phyloP scores from a whole-genome alignment of 768 basidiomycete species.

The Boletus subcaerulescens region DNA sequence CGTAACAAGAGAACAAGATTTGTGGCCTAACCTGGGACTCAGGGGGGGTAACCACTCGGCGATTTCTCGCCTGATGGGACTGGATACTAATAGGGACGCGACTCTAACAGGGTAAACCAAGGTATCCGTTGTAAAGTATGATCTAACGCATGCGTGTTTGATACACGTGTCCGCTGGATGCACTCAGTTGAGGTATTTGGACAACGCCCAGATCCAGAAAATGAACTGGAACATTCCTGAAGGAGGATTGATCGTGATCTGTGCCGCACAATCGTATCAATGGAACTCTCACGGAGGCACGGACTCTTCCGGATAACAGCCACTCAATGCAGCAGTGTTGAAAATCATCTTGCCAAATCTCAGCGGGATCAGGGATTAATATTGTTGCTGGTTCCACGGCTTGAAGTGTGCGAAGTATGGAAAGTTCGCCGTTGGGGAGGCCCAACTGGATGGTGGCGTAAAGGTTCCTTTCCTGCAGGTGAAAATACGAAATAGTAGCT shows the following conservation, averaged over 20 bases:
- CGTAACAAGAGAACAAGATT: slow-evolving; percentile 23
- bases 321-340: slow-evolving; percentile 17
- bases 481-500: neutral
- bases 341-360: slow-evolving; percentile 23
- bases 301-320: slow-evolving; percentile 20
- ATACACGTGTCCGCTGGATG: slow-evolving; percentile 25
- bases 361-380: slow-evolving; percentile 19
- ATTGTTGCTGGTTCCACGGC: slow-evolving; percentile 18
- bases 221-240: slow-evolving; percentile 20
- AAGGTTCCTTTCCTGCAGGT: neutral
- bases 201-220: slow-evolving; percentile 20
- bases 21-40: slow-evolving; percentile 13
- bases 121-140: slow-evolving; percentile 2
- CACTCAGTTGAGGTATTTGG: slow-evolving; percentile 14
- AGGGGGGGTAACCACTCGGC: slow-evolving; percentile 15
- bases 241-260: slow-evolving; percentile 22
- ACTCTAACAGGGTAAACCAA: slow-evolving; percentile 7
- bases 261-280: slow-evolving; percentile 21
- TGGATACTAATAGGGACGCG: slow-evolving; percentile 14
- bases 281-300: slow-evolving; percentile 26
- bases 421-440: neutral
- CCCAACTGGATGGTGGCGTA: slow-evolving; percentile 2
- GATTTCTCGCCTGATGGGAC: slow-evolving; percentile 15
- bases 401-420: slow-evolving; percentile 6
- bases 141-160: slow-evolving; percentile 11